Base-by-base conservation (phyloP, 1,139 yeast genomes). In the Meyerozyma carpophila region DNA sequence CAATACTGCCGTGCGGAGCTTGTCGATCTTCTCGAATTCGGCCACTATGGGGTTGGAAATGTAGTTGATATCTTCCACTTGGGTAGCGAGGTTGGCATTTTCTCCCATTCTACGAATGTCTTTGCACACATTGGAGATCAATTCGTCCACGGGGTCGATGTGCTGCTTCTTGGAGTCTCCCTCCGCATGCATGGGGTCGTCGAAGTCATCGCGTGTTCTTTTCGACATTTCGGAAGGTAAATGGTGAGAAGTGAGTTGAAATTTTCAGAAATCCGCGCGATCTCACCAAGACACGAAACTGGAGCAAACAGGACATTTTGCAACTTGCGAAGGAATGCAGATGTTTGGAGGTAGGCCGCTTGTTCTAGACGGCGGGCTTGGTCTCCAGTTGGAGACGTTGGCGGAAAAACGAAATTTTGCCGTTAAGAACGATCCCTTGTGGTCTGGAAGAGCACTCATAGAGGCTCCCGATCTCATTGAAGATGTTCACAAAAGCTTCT, bases 31-130 rank as follows among this genome's bases (percentile, higher is more conserved):
- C 51, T 81, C 89, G 52, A 83, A 80, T 54, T 83, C 90, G 31
- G 81, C 81, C 39, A 81, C 81, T 36, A 81, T 81, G 13, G 84
- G 91, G 48, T 70, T 80, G 49, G 81, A 76, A 60, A 75, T 81
- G 59, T 81, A 81, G 42, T 84, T 79, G 39, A 87, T 77, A 60
- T 83, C 90, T 50, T 80, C 85, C 29, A 77, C 73, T 47, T 81
- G 82, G 47, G 65, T 67, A 27, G 56, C 64, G 20, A 77, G 64
- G 55, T 78, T 77, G 14, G 76, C 64, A 43, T 80, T 75, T 56
- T 84, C 91, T 21, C 91, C 91, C 40, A 84, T 66, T 18, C 84
- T 73, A 50, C 83, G 68, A 45, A 84, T 76, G 58, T 82, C 89
- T 47, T 72, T 73, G 51, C 76, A 69, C 39, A 68, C 71, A 57